Base-by-base conservation (phyloP, 257 asterid genomes). In the Pogostemon cablin region DNA sequence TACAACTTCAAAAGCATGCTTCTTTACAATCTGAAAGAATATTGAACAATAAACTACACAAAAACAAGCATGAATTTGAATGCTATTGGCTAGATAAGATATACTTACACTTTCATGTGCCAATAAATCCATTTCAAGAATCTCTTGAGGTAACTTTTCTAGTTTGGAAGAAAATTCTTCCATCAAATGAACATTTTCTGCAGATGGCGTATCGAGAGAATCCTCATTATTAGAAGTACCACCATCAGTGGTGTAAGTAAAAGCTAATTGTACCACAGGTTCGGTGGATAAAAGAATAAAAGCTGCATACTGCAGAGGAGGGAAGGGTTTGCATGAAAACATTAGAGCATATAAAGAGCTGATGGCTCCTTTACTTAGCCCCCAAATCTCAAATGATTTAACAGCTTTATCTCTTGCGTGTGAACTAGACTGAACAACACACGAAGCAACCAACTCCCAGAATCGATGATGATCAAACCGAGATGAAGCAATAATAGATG, bases 301-400 rank as follows among this genome's bases (percentile, higher is more conserved):
- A 53, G 99, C 90, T 46, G 98, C 93, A 84, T 69, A 88, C 80
- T 90, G 96, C 84, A 95, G 78, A 69, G 82, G 69, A 47, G 97
- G 93, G 69, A 86, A 84, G 4, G 99, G 96, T 69, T 79, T 68
- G 81, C 86, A 62, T 47, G 98, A 91, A 80, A 91, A 95, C 63
- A 95, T 76, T 65, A 95, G 74, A 43, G 96, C 90, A 82, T 86
- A 95, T 72, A 91, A 83, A 48, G 98, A 87, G 80, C 84, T 81
- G 73, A 90, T 80, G 48, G 96, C 85, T 79, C 99, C 99, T 85
- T 86, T 87, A 80, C 87, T 86, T 59, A 95, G 82, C 65, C 97
- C 98, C 99, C 99, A 95, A 75, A 91, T 83, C 74, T 91, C 97
- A 67, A 91, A 71, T 52, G 99, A 85, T 79, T 88, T 95, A 70